Evolutionary conservation across 1,284 basidiomycete species (phyloP).

Genomic region (Puccinia triticina): DNA sequence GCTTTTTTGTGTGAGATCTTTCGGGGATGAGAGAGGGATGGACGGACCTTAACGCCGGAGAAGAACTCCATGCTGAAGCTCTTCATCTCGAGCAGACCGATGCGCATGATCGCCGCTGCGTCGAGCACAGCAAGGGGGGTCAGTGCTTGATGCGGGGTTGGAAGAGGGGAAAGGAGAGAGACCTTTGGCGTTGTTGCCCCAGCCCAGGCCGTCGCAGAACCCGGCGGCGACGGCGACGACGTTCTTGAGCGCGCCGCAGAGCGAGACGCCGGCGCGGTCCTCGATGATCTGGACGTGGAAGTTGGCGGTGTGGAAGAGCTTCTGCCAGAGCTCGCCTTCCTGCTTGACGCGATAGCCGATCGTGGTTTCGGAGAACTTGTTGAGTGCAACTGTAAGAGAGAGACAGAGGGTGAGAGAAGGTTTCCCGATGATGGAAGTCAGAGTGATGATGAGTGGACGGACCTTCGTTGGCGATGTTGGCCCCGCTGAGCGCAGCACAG

Average conservation of each 20-base stretch:
- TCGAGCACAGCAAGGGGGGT: background rate
- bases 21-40: background rate
- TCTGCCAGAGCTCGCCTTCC: constrained; percentile 63
- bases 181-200: constrained; percentile 67
- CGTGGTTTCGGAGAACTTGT: constrained; percentile 65
- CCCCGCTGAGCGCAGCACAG: constrained; percentile 66
- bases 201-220: constrained; percentile 65
- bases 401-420: background rate
- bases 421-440: too few species aligned
- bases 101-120: constrained; percentile 66
- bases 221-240: constrained; percentile 67
- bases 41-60: constrained; percentile 62
- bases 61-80: constrained; percentile 66
- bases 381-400: constrained; percentile 17
- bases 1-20: too few species aligned
- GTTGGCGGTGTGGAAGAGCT: constrained; percentile 63
- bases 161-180: background rate
- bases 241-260: constrained; percentile 68
- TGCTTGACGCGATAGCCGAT: constrained; percentile 64
- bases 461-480: constrained; percentile 67
- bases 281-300: constrained; percentile 66
- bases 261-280: constrained; percentile 66
- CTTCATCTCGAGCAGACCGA: constrained; percentile 64
- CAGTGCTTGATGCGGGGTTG: background rate
- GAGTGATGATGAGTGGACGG: background rate